A percentile compares a stretch with the other conserved stretches of the same genome.
phyloP scores from a whole-genome alignment of 1,284 basidiomycete genomes.

The Malassezia pachydermatis region DNA sequence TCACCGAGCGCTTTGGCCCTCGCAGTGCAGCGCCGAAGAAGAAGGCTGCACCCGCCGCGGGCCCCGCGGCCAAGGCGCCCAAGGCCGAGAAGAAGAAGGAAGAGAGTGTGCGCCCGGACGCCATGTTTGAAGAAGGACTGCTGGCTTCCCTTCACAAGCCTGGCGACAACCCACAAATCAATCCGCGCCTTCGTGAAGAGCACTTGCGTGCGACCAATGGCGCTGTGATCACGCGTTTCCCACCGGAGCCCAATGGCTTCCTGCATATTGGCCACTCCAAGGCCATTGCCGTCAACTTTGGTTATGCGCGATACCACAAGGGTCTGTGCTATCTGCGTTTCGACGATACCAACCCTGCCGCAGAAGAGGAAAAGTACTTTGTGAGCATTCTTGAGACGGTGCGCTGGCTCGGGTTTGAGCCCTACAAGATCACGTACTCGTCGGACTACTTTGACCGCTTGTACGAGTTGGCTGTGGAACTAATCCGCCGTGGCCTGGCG shows the following conservation, averaged over 20 bases:
- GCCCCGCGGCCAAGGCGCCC: slow-evolving; percentile 9
- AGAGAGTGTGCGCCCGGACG: slow-evolving; percentile 49
- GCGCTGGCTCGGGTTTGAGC: slow-evolving; percentile 94
- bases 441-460: slow-evolving; percentile 90
- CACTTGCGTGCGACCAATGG: slow-evolving; percentile 75
- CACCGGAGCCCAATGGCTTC: slow-evolving; percentile 95
- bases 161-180: slow-evolving; percentile 83
- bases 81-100: slow-evolving; percentile 15
- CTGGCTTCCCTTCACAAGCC: slow-evolving; percentile 84
- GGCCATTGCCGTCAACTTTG: slow-evolving; percentile 96
- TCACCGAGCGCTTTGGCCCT: slow-evolving; percentile 66
- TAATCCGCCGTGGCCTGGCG: slow-evolving; percentile 80
- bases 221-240: slow-evolving; percentile 87
- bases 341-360: slow-evolving; percentile 97
- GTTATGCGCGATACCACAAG: slow-evolving; percentile 81
- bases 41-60: slow-evolving; percentile 16
- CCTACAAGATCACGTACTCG: slow-evolving; percentile 98
- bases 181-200: slow-evolving; percentile 64
- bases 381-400: slow-evolving; percentile 91
- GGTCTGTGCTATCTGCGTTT: slow-evolving; percentile 88
- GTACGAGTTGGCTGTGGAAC: slow-evolving; percentile 77
- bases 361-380: slow-evolving; percentile 90
- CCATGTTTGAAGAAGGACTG: slow-evolving; percentile 90
- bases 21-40: slow-evolving; percentile 54
- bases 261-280: slow-evolving; percentile 93